Base-by-base conservation (phyloP, 345 rosid species). In the Aurinia saxatilis region DNA sequence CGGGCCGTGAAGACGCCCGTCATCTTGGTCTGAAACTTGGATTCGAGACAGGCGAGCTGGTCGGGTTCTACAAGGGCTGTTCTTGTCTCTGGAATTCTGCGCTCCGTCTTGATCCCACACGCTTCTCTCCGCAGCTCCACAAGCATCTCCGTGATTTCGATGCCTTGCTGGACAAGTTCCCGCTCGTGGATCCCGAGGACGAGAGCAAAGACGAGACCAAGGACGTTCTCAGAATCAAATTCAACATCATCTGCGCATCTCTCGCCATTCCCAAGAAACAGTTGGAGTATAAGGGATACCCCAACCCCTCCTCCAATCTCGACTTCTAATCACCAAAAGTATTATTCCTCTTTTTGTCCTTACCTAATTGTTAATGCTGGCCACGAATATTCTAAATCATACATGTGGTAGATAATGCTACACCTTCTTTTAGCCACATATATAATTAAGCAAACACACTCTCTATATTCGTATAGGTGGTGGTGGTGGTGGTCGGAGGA, bases 11-110 rank as follows among this genome's bases (percentile, higher is more conserved):
- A 60, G 97, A 86, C 39, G 73, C 73, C 23, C 77, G 73, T 33
- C 65, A 66, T 56, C 53, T 67, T 8, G 95, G 78, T 53, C 57
- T 69, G 19, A 75, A 73, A 56, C 80, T 84, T 11, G 99, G 99
- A 29, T 87, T 85, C 68, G 96, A 81, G 40, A 72, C 75, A 10
- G 96, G 95, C 8, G 93, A 92, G 75, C 87, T 86, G 25, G 41
- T 85, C 11, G 96, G 96, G 1, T 79, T 92, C 78, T 89, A 92
- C 78, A 73, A 63, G 35, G 93, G 95, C 45, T 92, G 95, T 70
- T 78, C 80, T 41, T 82, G 74, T 35, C 67, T 90, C 9, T 87
- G 93, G 90, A 82, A 57, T 59, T 80, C 91, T 5, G 82, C 63
- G 5, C 73, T 85, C 60, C 75, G 68, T 58, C 54, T 71, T 19